These are phyloP conservation scores for Corymbia citriodora DNA, from an alignment of 441 rosid species.

Conservation along the genomic window DNA sequence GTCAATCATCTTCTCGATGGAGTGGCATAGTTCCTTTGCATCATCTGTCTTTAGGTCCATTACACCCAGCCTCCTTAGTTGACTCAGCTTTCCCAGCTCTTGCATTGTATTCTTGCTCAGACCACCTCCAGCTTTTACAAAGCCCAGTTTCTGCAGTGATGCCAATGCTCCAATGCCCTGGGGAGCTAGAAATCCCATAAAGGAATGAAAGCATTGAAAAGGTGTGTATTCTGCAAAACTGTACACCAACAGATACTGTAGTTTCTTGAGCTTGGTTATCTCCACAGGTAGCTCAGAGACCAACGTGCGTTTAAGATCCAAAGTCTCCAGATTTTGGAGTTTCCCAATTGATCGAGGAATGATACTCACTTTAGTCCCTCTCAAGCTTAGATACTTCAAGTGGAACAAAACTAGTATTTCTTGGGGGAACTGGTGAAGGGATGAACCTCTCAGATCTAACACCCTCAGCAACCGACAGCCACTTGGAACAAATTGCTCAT, in stretches of 20 bases:
- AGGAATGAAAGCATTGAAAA: fast-evolving
- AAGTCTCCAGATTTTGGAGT: not conserved
- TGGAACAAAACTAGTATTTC: not conserved
- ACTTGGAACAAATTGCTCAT: not conserved
- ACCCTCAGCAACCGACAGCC: not conserved
- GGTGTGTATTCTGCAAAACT: not conserved
- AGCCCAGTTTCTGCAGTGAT: not conserved
- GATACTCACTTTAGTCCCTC: fast-evolving
- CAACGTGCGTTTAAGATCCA: not conserved
- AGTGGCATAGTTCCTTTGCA: no score
- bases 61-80: not conserved
- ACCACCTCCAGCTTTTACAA: not conserved
- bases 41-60: no score
- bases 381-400: not conserved
- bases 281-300: not conserved
- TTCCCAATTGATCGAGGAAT: not conserved
- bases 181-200: not conserved
- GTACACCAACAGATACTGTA: not conserved
- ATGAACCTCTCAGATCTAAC: not conserved
- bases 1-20: no score
- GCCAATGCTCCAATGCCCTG: not conserved
- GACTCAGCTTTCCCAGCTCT: not conserved
- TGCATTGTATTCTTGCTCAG: not conserved
- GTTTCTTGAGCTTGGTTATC: not conserved
- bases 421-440: not conserved